Base-by-base conservation (phyloP, 2,329 filamentous ascomycete species). In the Fusarium nurragi region DNA sequence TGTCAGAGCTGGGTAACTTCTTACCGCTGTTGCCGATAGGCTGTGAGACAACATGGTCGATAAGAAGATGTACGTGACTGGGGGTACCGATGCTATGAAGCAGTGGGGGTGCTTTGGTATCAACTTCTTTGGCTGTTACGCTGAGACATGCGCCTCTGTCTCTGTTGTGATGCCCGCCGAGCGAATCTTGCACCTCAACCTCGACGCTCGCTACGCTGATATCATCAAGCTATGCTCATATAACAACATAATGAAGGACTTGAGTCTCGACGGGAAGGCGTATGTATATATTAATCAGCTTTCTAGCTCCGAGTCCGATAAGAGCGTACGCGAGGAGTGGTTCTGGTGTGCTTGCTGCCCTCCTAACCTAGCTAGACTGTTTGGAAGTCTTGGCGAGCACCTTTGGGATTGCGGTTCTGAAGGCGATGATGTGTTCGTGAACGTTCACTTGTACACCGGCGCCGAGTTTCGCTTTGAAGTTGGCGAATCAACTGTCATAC, bases 201-300 rank as follows among this genome's bases (percentile, higher is more conserved):
- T 87, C 12, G 75, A 87, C 67, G 75, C 79, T 2, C 78, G 79
- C 25, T 87, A 85, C 62, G 81, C 78, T 1, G 87, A 89, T 67
- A 75, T 88, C 36, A 84, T 89, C 81, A 87, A 89, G 69, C 73
- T 88, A 3, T 84, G 81, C 55, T 78, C 89, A 1, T 88, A 87
- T 72, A 89, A 89, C 69, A 81, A 82, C 18, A 80, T 88, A 14
- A 78, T 88, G 73, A 86, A 78, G 88, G 73, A 86, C 83, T 1
- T 82, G 80, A 83, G 81, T 23, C 71, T 82, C 10, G 80, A 85
- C 61, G 86, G 87, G 4, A 84, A 78, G 28, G 77, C 77, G 2
- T 89, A 89, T 71, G 87, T 85, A 1, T 89, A 89, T 60, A 82
- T 83, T 49, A 89, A 89, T 64, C 86, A 88, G 57, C 77, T 89